Base-by-base conservation (phyloP, 495 filamentous ascomycete genomes). In the Annulohypoxylon maeteangense region DNA sequence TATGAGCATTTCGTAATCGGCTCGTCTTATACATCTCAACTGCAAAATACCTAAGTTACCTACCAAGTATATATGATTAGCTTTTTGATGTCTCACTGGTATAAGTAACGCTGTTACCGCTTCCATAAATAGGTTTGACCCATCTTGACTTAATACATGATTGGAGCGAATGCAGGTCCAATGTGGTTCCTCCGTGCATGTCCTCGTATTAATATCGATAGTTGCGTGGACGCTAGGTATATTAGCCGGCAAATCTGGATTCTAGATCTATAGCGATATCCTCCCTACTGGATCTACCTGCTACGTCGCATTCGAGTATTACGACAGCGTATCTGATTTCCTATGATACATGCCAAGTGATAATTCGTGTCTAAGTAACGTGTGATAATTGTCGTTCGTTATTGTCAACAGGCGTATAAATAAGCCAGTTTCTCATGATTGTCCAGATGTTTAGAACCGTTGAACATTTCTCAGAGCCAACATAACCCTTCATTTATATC, bases 141-240 rank as follows among this genome's bases (percentile, higher is more conserved):
- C 47, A 29, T 51, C 12, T 14, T 27, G 23, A 23, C 25, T 7
- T 29, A 27, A n/a, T 29, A n/a, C 12, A 1, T 29, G 23, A 51
- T 51, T 51, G 23, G 22, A 51, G 23, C 29, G 18, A 27, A 12
- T n/a, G 5, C 23, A 4, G 47, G 12, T 27, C 12, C 12, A 51
- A 51, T 29, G 25, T 23, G 47, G 22, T 29, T 16, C 10, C 25
- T 6, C 47, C 45, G 10, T 48, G 18, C 45, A 51, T 25, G 23
- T 51, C 27, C 62, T 64, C 67, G 67, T 64, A 54, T 69, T 65
- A 55, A 65, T 65, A 70, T 61, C 47, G 11, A 20, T 1, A 61
- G 10, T 25, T 18, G 27, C 7, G 29, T 11, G 50, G 22, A 67
- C 62, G 57, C 32, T 54, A 18, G 50, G 4, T 12, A 65, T 53